Percentiles rank a stretch among this genome's conserved stretches.
Conservation (phyloP, 2,329 filamentous ascomycete species). For the Xylariaceae sp. region DNA sequence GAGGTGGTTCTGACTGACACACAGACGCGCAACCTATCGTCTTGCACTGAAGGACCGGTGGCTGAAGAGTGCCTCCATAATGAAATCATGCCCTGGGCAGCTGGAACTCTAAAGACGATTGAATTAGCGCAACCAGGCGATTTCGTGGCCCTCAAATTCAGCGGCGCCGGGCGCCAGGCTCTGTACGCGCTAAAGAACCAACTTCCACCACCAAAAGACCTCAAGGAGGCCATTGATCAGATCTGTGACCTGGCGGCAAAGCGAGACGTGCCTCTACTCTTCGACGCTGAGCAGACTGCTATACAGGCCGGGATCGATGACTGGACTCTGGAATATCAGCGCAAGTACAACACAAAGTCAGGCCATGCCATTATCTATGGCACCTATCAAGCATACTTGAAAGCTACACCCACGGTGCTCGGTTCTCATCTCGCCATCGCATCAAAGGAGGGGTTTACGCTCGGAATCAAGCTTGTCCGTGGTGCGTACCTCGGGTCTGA, state of each 20-base stretch:
- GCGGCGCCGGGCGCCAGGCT: slow-evolving; percentile 72
- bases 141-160: slow-evolving; percentile 71
- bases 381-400: slow-evolving; percentile 75
- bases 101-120: slow-evolving; percentile 71
- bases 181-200: slow-evolving; percentile 62
- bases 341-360: slow-evolving; percentile 63
- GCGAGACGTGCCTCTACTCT: slow-evolving; percentile 68
- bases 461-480: slow-evolving; percentile 72
- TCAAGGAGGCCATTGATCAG: slow-evolving; percentile 65
- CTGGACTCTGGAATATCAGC: slow-evolving; percentile 74
- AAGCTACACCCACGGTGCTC: slow-evolving; percentile 55
- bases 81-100: slow-evolving; percentile 67
- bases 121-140: slow-evolving; percentile 65
- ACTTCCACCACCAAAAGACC: slow-evolving; percentile 57
- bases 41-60: slow-evolving; percentile 44
- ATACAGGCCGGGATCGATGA: slow-evolving; percentile 76
- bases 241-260: slow-evolving; percentile 69
- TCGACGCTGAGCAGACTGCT: slow-evolving; percentile 80
- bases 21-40: slow-evolving; percentile 44
- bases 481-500: slow-evolving; percentile 71
- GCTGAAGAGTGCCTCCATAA: slow-evolving; percentile 47
- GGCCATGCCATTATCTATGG: slow-evolving; percentile 70
- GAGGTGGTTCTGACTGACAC: slow-evolving; percentile 69
- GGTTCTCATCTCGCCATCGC: slow-evolving; percentile 58
- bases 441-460: slow-evolving; percentile 55